phyloP scores from a whole-genome alignment of 306 rosid species.

The Lagenaria siceraria region DNA sequence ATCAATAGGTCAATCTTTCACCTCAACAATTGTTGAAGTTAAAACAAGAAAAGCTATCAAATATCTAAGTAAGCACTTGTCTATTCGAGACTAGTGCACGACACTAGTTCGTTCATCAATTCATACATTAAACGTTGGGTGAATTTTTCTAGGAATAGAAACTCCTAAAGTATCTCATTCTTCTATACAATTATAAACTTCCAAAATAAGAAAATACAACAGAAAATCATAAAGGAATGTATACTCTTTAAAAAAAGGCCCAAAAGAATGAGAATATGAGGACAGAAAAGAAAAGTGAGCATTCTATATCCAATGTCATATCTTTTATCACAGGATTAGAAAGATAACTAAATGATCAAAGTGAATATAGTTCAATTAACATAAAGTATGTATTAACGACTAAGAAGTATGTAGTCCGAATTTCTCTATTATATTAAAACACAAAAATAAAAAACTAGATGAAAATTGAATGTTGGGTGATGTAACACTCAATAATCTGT shows the following conservation, averaged over 20 bases:
- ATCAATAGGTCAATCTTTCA: no score
- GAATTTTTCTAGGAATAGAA: no score
- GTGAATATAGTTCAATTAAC: no score
- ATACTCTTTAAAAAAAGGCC: background rate
- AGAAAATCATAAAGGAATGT: background rate
- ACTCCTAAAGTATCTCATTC: background rate
- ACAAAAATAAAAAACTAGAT: background rate
- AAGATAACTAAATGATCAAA: background rate
- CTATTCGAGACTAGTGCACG: background rate
- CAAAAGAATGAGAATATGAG: conserved; percentile 1
- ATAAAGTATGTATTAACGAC: no score
- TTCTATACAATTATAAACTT: background rate
- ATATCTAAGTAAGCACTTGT: background rate
- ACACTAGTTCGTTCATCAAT: no score
- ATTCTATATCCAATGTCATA: background rate
- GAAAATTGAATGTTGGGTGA: background rate
- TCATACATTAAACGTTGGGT: no score
- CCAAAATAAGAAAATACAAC: background rate
- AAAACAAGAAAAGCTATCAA: background rate
- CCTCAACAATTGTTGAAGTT: no score
- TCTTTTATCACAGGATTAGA: background rate
- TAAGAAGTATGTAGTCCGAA: no score
- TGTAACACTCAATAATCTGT: background rate
- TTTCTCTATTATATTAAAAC: no score
- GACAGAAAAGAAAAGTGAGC: background rate